Base-by-base conservation (phyloP, 305 asterid species). In the Caryopteris hybrid region DNA sequence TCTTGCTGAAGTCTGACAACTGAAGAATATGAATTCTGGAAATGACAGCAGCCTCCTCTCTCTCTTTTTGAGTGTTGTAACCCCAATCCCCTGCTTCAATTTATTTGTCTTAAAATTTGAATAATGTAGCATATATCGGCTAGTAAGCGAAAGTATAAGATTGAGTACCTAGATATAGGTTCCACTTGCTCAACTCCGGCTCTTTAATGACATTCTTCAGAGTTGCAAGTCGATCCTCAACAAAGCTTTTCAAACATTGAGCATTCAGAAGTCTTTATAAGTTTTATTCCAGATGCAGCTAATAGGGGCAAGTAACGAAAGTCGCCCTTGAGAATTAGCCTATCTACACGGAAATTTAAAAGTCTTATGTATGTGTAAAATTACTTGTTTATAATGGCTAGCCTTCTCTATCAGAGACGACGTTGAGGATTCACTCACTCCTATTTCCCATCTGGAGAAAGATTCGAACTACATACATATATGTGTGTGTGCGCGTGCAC, bases 141-240 rank as follows among this genome's bases (percentile, higher is more conserved):
- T 10, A 34, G n/a, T 25, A 13, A 25, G 16, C 29, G 21, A 56
- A 57, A 39, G 34, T 29, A 68, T 52, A 41, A n/a, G n/a, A 16
- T 2, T 2, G 50, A 17, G 76, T 79, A 92, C 98, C 99, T 69
- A 93, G 77, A 74, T 93, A 93, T 67, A 93, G 81, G 84, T 86
- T 88, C 99, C 99, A 93, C 51, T 77, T 76, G 77, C 78, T 80
- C 84, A 93, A 75, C 73, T 84, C 96, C 0, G 88, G 75, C 80
- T 90, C 96, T 59, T 88, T 88, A 47, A 93, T 88, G 27, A 93
- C 99, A 72, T 93, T 90, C 89, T 84, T 87, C 69, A 88, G 72
- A 12, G 96, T 84, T 3, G 89, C 92, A 18, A 90, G 86, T 20
- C 99, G 88, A 59, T 93, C 99, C 76, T 93, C 99, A 12, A 93